Base-by-base conservation (phyloP, 2,329 filamentous ascomycete genomes). In the Trichoderma oligosporum region DNA sequence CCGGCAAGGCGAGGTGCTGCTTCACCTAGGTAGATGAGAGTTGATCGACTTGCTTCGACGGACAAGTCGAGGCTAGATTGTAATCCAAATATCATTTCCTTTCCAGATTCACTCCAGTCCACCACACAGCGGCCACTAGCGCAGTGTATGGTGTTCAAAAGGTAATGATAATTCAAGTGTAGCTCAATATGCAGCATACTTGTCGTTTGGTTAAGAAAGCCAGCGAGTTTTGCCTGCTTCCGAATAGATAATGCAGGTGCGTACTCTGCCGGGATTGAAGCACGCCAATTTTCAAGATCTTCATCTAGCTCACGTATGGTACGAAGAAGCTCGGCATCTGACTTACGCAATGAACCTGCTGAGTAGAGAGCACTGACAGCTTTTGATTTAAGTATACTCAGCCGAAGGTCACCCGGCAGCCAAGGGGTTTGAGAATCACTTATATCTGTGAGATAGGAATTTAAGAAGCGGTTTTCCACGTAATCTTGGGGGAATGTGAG, bases 251-350 rank as follows among this genome's bases (percentile, higher is more conserved):
- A 66, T 0, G 71, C 73, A 0, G 81, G 82, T 2, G 80, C 71
- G 56, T 72, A 77, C 6, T 70, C 61, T 0, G 64, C 62, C 0
- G 78, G 76, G 0, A 84, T 63, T 0, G 79, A 79, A 1, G 75
- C 61, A 1, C 82, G 73, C 82, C 82, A 84, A 11, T 66, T 65
- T 45, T 84, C 82, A 0, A 84, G 68, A 27, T 82, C 78, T 20
- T 81, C 77, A 57, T 84, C 82, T 0, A 84, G 68, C 64, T 82
- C 77, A 5, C 81, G 76, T 11, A 84, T 83, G 3, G 78, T 75
- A 8, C 75, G 74, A 2, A 84, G 69, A 0, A 84, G 66, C 55
- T 83, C 79, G 0, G 80, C 78, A 38, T 83, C 80, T 0, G 78
- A 74, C 59, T 82, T 83, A 11, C 72, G 71, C 2, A 76, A 62